Percentiles rank a stretch among this genome's conserved stretches.
These are phyloP conservation scores for Neonectria coccinea DNA, from an alignment of 2,329 filamentous ascomycete genomes.

Conservation along the genomic window DNA sequence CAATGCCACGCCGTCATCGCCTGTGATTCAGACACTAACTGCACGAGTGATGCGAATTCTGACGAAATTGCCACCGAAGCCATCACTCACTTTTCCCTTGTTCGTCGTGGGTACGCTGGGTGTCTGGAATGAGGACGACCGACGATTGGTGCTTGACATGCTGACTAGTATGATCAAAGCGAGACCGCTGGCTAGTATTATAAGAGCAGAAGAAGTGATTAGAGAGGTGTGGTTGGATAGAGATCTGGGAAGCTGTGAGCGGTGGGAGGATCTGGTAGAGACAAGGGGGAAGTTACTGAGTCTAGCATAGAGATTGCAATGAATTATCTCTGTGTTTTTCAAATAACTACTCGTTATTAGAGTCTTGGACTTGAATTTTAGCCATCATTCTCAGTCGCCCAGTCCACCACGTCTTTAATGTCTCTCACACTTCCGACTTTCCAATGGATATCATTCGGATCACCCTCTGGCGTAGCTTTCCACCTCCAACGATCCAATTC, in stretches of 20 bases:
- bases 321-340: not conserved
- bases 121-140: conserved; percentile 19
- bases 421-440: conserved; percentile 46
- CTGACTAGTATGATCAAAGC: conserved; percentile 19
- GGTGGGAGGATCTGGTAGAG: conserved; percentile 24
- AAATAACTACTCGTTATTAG: not conserved
- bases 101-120: conserved; percentile 20
- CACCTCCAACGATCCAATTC: conserved; percentile 61
- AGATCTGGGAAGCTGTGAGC: conserved; percentile 11
- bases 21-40: conserved; percentile 11
- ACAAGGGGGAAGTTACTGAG: conserved; percentile 17
- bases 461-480: conserved; percentile 53
- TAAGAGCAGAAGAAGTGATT: conserved; percentile 14
- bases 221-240: conserved; percentile 22
- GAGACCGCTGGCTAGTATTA: conserved; percentile 17
- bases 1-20: conserved; percentile 13
- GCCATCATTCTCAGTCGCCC: not conserved
- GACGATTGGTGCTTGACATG: conserved; percentile 17
- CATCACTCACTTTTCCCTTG: conserved; percentile 20
- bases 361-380: not conserved
- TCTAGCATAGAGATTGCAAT: not conserved
- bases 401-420: conserved; percentile 34
- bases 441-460: conserved; percentile 49
- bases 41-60: conserved; percentile 17
- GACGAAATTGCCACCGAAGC: conserved; percentile 8